Evolutionary conservation across 345 rosid species (phyloP).

Genomic region (Geranium brycei): DNA sequence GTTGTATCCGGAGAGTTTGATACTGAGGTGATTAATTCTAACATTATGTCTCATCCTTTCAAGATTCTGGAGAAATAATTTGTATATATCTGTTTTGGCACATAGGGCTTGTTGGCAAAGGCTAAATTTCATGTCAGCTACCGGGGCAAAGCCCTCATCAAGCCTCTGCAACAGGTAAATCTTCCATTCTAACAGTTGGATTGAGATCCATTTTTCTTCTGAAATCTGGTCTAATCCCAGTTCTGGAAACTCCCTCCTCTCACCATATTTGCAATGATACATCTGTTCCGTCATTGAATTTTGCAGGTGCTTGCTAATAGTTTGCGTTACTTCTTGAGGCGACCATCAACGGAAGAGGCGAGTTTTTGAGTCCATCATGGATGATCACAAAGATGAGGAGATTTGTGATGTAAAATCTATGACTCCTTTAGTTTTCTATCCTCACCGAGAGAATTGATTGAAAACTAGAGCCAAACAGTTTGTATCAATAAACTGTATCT

Average conservation of each 20-base stretch:
- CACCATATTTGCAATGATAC: background rate
- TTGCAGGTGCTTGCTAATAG: slow-evolving; percentile 39
- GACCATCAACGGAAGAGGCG: slow-evolving; percentile 39
- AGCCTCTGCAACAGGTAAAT: slow-evolving; percentile 75
- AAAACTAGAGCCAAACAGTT: too few species aligned
- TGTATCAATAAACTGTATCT: too few species aligned
- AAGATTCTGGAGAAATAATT: background rate
- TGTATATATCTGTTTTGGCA: slow-evolving; percentile 4
- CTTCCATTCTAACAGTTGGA: too few species aligned
- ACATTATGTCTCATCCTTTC: background rate
- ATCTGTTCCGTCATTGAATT: too few species aligned
- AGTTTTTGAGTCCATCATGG: slow-evolving; percentile 27
- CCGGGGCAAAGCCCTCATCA: slow-evolving; percentile 64
- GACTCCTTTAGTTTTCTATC: too few species aligned
- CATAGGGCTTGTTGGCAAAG: slow-evolving; percentile 84
- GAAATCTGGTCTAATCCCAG: too few species aligned
- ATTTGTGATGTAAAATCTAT: background rate
- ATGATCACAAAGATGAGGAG: background rate
- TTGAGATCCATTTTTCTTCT: too few species aligned
- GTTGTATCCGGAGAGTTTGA: slow-evolving; percentile 97
- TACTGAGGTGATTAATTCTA: slow-evolving; percentile 49
- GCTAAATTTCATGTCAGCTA: slow-evolving; percentile 92
- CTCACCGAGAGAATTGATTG: too few species aligned
- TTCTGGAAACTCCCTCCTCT: background rate
- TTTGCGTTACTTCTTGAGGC: slow-evolving; percentile 38